These are phyloP conservation scores for Bretschneidera sinensis DNA, from an alignment of 345 rosid genomes.

Conservation along the genomic window DNA sequence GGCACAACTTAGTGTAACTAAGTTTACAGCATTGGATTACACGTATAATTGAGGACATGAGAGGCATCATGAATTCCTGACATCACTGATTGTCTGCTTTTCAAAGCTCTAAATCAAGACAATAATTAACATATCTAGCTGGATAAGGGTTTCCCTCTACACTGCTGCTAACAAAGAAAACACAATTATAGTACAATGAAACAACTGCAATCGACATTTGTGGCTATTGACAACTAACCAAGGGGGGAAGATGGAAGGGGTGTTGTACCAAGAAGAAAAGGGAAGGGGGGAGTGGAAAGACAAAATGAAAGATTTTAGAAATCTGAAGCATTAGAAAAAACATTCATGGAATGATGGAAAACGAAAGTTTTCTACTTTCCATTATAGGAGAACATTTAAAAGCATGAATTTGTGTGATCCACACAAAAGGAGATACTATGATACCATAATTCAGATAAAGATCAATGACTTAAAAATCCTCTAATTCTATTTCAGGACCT, in stretches of 20 bases:
- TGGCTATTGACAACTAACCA: background rate
- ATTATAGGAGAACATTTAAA: too few relatives aligned
- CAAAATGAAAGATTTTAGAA: too few relatives aligned
- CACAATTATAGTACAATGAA: constrained; percentile 2
- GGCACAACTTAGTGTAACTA: background rate
- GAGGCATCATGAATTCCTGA: background rate
- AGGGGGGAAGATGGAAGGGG: too few relatives aligned
- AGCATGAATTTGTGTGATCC: background rate
- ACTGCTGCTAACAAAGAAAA: background rate
- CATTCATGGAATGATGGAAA: too few relatives aligned
- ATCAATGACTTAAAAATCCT: background rate
- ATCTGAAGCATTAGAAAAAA: too few relatives aligned
- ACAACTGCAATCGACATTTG: background rate
- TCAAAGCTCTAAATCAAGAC: background rate
- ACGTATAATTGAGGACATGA: background rate
- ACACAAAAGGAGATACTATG: background rate
- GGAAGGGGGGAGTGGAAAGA: background rate
- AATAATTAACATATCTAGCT: too few relatives aligned
- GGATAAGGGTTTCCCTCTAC: background rate
- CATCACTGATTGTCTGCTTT: background rate
- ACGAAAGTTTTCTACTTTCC: too few relatives aligned
- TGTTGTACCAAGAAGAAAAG: background rate
- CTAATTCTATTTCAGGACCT: background rate
- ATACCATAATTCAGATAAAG: background rate
- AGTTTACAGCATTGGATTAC: background rate